Conservation (phyloP, 129 eudicot genomes). For the Chrysanthemum seticuspe region DNA sequence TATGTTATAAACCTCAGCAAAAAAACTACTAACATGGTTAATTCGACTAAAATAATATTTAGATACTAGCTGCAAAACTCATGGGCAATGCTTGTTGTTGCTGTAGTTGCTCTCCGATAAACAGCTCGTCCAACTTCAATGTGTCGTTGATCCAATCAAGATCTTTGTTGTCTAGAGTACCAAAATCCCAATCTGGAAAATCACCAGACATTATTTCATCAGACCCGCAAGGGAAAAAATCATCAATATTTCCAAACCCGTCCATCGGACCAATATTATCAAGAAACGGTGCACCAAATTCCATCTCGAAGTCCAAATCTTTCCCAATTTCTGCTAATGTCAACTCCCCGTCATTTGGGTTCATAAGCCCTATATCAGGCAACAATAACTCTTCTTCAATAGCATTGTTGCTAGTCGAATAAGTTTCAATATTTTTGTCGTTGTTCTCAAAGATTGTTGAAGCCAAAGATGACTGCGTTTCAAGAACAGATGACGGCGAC, state of each 20-base stretch:
- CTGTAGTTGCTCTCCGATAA: constrained; percentile 7
- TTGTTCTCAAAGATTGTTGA: constrained; percentile 11
- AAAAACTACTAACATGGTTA: no score
- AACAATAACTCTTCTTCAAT: neutral
- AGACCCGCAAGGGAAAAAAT: constrained; percentile 42
- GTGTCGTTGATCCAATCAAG: constrained; percentile 55
- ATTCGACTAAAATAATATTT: no score
- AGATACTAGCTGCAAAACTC: constrained; percentile 53
- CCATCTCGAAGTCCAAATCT: constrained; percentile 45
- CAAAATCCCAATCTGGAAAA: no score
- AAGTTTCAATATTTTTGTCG: constrained; percentile 11
- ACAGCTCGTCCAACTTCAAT: constrained; percentile 33
- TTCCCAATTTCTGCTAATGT: constrained; percentile 41
- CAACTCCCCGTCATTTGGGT: constrained; percentile 35
- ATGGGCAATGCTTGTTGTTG: constrained; percentile 26
- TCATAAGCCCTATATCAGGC: constrained; percentile 6
- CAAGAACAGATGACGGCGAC: constrained; percentile 53
- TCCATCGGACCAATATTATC: constrained; percentile 37
- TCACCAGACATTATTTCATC: constrained; percentile 22
- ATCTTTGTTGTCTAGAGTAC: constrained; percentile 38
- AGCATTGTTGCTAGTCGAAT: neutral
- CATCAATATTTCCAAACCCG: constrained; percentile 40
- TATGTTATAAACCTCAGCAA: no score
- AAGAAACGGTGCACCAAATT: constrained; percentile 29
- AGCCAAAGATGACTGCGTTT: constrained; percentile 33